These are phyloP conservation scores for Apiotrichum mycotoxinovorans DNA, from an alignment of 1,284 basidiomycete species.

Conservation along the genomic window DNA sequence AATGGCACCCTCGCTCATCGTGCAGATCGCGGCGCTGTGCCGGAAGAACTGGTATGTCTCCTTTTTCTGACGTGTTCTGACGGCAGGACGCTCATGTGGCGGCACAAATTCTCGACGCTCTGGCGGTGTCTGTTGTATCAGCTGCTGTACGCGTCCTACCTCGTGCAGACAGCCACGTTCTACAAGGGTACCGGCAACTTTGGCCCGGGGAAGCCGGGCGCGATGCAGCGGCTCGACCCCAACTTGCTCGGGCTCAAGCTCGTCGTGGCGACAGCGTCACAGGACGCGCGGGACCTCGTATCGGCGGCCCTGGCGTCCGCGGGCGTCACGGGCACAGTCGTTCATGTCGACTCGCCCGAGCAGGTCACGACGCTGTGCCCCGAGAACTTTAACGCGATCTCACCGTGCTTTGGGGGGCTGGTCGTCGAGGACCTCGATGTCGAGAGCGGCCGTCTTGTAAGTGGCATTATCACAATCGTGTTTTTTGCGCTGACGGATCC, in stretches of 20 bases:
- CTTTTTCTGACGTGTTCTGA: background rate
- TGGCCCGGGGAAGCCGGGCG: constrained; percentile 60
- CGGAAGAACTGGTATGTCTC: constrained; percentile 67
- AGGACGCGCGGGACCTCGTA: constrained; percentile 57
- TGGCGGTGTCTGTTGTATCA: constrained; percentile 66
- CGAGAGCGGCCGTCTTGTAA: constrained; percentile 27
- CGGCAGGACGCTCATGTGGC: constrained; percentile 19
- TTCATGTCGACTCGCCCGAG: constrained; percentile 50
- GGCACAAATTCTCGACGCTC: constrained; percentile 57
- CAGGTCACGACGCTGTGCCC: constrained; percentile 62
- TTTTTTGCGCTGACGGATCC: constrained; percentile 1
- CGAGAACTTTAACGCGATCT: constrained; percentile 67
- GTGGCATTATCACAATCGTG: background rate
- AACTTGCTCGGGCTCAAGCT: constrained; percentile 59
- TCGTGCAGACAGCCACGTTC: constrained; percentile 1
- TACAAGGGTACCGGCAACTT: constrained; percentile 8
- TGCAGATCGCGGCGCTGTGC: constrained; percentile 61
- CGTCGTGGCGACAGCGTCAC: constrained; percentile 29
- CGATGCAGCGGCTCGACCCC: constrained; percentile 55
- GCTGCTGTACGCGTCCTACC: constrained; percentile 59
- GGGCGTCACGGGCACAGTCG: constrained; percentile 50
- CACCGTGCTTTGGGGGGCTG: constrained; percentile 68
- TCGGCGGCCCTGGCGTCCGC: constrained; percentile 56
- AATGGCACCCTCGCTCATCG: background rate
- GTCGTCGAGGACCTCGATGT: constrained; percentile 61